phyloP scores from a whole-genome alignment of 2,329 filamentous ascomycete genomes.

The Dactylonectria macrodidyma region DNA sequence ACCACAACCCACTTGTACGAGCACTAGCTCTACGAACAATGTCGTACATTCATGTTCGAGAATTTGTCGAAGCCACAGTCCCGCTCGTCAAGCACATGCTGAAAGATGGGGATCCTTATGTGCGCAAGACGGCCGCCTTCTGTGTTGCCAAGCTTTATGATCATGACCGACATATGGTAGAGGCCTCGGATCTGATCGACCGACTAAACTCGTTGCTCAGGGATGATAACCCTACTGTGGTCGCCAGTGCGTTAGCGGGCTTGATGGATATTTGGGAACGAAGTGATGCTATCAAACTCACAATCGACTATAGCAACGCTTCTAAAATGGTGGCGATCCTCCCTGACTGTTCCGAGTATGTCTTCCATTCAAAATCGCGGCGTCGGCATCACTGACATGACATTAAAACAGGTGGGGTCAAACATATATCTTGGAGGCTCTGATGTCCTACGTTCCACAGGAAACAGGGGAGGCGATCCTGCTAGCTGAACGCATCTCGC shows the following conservation, averaged over 20 bases:
- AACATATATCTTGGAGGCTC: slow-evolving; percentile 96
- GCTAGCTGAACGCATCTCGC: slow-evolving; percentile 92
- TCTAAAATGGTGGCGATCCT: slow-evolving; percentile 98
- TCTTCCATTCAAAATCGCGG: slow-evolving; percentile 35
- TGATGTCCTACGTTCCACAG: slow-evolving; percentile 98
- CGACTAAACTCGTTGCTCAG: slow-evolving; percentile 89
- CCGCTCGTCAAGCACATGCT: slow-evolving; percentile 87
- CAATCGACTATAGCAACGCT: slow-evolving; percentile 96
- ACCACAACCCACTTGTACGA: slow-evolving; percentile 91
- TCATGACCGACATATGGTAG: slow-evolving; percentile 91
- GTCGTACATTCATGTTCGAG: slow-evolving; percentile 96
- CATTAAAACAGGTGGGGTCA: slow-evolving; percentile 85
- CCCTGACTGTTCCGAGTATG: slow-evolving; percentile 96
- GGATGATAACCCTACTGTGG: slow-evolving; percentile 97
- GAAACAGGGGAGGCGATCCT: slow-evolving; percentile 90
- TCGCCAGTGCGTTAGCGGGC: slow-evolving; percentile 91
- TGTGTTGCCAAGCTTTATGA: slow-evolving; percentile 98
- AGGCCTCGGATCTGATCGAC: slow-evolving; percentile 92
- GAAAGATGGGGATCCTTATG: slow-evolving; percentile 91
- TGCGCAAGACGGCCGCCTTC: slow-evolving; percentile 96
- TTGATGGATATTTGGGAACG: slow-evolving; percentile 99
- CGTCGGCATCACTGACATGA: slow-evolving; percentile 29
- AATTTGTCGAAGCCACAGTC: slow-evolving; percentile 94
- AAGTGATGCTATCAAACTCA: slow-evolving; percentile 97
- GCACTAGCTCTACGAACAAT: slow-evolving; percentile 94